Conservation (phyloP, 805 yeast genomes). For the Pichia cephalocereana region DNA sequence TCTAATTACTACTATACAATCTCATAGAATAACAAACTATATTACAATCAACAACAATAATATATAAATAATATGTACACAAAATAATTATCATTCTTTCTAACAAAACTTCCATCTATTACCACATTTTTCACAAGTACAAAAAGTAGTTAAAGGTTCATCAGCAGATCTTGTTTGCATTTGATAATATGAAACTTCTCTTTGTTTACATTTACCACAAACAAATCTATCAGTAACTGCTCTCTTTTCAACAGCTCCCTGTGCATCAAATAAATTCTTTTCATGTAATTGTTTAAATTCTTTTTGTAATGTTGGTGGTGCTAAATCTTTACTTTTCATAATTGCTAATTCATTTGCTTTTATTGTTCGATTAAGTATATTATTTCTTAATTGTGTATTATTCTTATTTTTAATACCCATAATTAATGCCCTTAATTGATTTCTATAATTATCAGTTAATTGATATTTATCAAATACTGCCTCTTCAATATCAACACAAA, state of each 20-base stretch:
- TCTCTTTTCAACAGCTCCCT: conserved; percentile 92
- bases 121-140: conserved; percentile 97
- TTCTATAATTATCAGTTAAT: conserved; percentile 57
- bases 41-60: no score
- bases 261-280: conserved; percentile 90
- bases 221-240: conserved; percentile 95
- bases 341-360: conserved; percentile 54
- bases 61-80: background rate
- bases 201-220: conserved; percentile 96
- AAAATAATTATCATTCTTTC: background rate
- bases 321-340: conserved; percentile 93
- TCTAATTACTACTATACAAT: no score
- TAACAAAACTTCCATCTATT: conserved; percentile 95
- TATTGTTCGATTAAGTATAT: conserved; percentile 60
- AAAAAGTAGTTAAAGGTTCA: conserved; percentile 96
- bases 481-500: conserved; percentile 64
- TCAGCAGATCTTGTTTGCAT: conserved; percentile 98
- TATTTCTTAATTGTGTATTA: conserved; percentile 73
- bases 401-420: conserved; percentile 83
- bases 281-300: conserved; percentile 80
- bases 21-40: no score
- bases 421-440: conserved; percentile 76
- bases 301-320: conserved; percentile 81
- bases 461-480: conserved; percentile 59
- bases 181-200: conserved; percentile 94